These are phyloP conservation scores for Chenopodium berlandieri DNA, from an alignment of 148 eudicot species.

Conservation along the genomic window DNA sequence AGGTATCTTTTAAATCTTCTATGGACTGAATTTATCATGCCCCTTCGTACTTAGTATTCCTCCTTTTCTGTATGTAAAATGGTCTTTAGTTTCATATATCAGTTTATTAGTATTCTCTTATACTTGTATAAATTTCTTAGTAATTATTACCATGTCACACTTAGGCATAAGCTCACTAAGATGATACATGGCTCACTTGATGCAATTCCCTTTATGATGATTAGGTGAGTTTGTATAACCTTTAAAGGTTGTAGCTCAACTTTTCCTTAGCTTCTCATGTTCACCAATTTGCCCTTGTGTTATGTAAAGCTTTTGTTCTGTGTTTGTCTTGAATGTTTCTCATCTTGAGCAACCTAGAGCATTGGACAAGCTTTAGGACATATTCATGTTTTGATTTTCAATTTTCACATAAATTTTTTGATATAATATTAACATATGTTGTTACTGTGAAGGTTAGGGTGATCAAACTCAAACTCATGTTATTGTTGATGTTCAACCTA, in stretches of 20 bases:
- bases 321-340: not conserved
- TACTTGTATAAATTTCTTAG: not conserved
- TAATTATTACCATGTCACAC: not conserved
- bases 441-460: not conserved
- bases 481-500: no score
- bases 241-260: not conserved
- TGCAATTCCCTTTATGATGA: not conserved
- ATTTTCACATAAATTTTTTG: no score
- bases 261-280: not conserved
- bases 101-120: not conserved
- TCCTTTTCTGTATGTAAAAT: not conserved
- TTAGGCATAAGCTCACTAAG: not conserved
- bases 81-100: not conserved
- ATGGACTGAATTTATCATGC: not conserved
- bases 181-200: not conserved
- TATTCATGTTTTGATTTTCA: not conserved
- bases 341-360: not conserved
- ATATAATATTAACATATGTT: no score
- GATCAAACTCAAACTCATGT: not conserved
- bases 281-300: not conserved
- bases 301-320: not conserved
- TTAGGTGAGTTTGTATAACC: not conserved
- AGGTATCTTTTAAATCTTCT: slow-evolving; percentile 42
- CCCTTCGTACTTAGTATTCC: not conserved
- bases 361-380: not conserved